Conservation (phyloP, 2,329 filamentous ascomycete species). For the Rugonectria rugulosa region DNA sequence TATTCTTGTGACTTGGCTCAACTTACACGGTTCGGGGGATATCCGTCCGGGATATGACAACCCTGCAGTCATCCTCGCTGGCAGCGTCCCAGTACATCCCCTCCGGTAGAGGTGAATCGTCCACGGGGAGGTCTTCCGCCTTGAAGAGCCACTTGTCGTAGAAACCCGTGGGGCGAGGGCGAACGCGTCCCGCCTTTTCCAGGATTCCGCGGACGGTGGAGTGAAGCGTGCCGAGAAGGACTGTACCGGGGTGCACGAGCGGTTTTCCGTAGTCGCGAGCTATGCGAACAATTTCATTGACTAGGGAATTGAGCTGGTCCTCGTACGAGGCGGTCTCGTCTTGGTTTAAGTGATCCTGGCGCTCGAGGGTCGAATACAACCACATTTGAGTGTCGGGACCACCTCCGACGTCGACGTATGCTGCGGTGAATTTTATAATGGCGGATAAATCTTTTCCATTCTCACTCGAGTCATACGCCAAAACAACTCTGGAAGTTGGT, state of each 20-base stretch:
- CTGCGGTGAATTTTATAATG: constrained; percentile 56
- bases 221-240: constrained; percentile 49
- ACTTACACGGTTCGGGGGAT: constrained; percentile 63
- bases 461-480: constrained; percentile 36
- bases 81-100: constrained; percentile 65
- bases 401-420: constrained; percentile 67
- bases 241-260: constrained; percentile 34
- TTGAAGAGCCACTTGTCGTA: constrained; percentile 68
- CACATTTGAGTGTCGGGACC: constrained; percentile 71
- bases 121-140: constrained; percentile 51
- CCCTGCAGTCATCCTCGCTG: constrained; percentile 57
- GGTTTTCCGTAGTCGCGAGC: constrained; percentile 31
- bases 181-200: constrained; percentile 36
- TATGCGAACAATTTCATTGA: constrained; percentile 41
- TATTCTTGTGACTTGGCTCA: not conserved
- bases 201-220: constrained; percentile 39
- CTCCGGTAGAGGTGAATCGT: constrained; percentile 45
- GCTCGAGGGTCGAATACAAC: constrained; percentile 65
- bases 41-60: constrained; percentile 62
- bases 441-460: not conserved
- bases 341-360: constrained; percentile 20
- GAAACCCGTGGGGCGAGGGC: constrained; percentile 36
- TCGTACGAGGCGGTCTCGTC: constrained; percentile 35
- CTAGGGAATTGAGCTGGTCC: constrained; percentile 43
- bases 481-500: constrained; percentile 52